Evolutionary conservation across 208 protist genomes (phyloP), one percentile per base, ranked within the genome.

Genomic region (Ichthyophonus hoferi): DNA sequence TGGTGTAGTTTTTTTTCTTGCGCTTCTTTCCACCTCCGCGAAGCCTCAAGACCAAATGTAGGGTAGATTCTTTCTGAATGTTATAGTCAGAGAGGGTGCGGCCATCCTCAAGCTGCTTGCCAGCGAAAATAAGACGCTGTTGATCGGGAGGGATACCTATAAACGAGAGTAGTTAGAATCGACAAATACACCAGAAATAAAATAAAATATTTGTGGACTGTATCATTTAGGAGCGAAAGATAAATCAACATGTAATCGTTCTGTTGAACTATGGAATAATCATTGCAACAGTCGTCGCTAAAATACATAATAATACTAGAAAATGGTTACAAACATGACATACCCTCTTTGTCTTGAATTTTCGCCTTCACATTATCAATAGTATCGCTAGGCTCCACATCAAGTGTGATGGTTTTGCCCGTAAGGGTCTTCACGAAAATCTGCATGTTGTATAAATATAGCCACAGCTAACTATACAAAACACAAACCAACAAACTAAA

Each of bases 31-130:
- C 98, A 90, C 97, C 97, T 95, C 96, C 96, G 79, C 96, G 95
- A 88, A 99, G 94, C 85, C 97, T 94, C 17, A 99, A 95, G 81
- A 99, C 98, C 17, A 99, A 95, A 94, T 99, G 98, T 43, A 99
- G 96, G 83, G 98, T 99, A 40, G 97, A 98, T 94, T 99, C 98
- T 95, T 99, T 99, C 95, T 99, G 97, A 94, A 99, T 98, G 96
- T 98, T 98, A 97, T 99, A 99, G 95, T 99, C 98, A 58, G 95
- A 93, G 14, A 99, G 95, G 79, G 97, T 98, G 89, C 97, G 96
- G 93, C 96, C 97, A 91, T 99, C 97, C 95, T 99, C 97, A 83
- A 99, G 95, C 95, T 99, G 97, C 96, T 99, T 99, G 88, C 96
- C 96, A 77, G 95, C 95, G 84, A 97, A 98, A 84, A 97, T 97